Percentiles rank a stretch among this genome's conserved stretches.
phyloP scores from a whole-genome alignment of 768 basidiomycete genomes.

The Trichaptum fuscoviolaceum region DNA sequence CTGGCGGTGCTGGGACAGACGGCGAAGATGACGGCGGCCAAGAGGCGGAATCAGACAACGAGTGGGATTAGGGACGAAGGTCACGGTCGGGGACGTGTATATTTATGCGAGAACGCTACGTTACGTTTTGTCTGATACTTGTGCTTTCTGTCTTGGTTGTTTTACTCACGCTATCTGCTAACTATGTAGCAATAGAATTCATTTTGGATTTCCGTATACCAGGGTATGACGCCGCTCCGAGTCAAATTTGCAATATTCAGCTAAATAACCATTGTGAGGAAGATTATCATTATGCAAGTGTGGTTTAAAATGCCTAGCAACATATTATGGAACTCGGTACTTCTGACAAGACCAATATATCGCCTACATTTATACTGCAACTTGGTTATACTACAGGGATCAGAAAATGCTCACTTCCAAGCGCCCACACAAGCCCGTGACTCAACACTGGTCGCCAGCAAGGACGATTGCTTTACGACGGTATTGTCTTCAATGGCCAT shows the following conservation, averaged over 20 bases:
- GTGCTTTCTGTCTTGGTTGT: neutral
- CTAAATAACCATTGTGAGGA: neutral
- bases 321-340: too few relatives aligned
- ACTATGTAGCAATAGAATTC: neutral
- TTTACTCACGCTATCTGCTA: neutral
- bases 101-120: neutral
- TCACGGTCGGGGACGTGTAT: neutral
- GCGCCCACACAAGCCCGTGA: too few relatives aligned
- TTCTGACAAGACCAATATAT: too few relatives aligned
- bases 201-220: neutral
- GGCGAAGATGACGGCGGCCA: neutral
- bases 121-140: neutral
- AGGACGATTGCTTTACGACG: too few relatives aligned
- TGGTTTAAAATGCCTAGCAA: too few relatives aligned
- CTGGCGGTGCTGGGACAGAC: conserved; percentile 16
- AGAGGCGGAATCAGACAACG: neutral
- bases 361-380: too few relatives aligned
- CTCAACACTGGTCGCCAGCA: too few relatives aligned
- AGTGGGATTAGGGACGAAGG: neutral
- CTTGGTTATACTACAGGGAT: too few relatives aligned
- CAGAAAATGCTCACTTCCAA: too few relatives aligned
- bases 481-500: too few relatives aligned
- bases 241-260: neutral
- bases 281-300: neutral
- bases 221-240: neutral